Percentiles rank a stretch among this genome's conserved stretches.
phyloP scores from a whole-genome alignment of 176 grass and related monocot genomes.

The Miscanthus lutarioriparius region DNA sequence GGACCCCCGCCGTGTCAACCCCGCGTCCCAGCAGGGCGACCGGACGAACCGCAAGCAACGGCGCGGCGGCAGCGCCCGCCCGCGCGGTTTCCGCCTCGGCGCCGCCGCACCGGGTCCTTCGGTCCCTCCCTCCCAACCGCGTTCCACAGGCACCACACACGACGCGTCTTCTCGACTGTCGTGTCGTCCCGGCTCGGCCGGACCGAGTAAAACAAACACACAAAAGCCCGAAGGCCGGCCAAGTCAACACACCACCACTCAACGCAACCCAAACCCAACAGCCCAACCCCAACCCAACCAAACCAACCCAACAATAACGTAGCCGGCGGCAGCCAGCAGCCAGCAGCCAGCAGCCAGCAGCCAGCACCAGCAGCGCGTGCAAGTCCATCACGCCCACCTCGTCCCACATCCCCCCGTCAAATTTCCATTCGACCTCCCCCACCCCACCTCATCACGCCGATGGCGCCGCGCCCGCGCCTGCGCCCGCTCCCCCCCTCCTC shows the following conservation, averaged over 20 bases:
- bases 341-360: too few relatives aligned
- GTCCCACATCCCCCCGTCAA: slow-evolving; percentile 1
- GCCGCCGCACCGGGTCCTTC: too few relatives aligned
- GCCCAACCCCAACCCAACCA: background rate
- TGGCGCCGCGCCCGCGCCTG: slow-evolving; percentile 21
- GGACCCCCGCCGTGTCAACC: slow-evolving; percentile 3
- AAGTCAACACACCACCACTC: slow-evolving; percentile 31
- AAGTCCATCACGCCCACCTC: slow-evolving; percentile 35
- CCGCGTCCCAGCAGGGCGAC: slow-evolving; percentile 18
- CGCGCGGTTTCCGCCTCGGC: slow-evolving; percentile 26
- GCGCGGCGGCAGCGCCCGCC: background rate
- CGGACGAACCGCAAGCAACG: background rate
- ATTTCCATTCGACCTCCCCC: background rate
- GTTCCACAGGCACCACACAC: background rate
- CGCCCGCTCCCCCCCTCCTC: background rate
- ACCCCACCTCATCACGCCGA: slow-evolving; percentile 19
- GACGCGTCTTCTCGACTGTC: background rate
- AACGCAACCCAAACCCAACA: background rate
- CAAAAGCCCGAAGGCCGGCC: background rate
- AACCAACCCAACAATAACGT: too few relatives aligned
- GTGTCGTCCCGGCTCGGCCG: background rate
- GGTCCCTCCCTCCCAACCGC: too few relatives aligned
- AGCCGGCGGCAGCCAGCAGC: background rate
- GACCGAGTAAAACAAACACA: slow-evolving; percentile 17
- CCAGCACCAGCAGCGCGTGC: background rate